Evolutionary conservation across 495 filamentous ascomycete genomes (phyloP), one percentile per base, ranked within the genome.

Genomic region (Trypethelium eluteriae): DNA sequence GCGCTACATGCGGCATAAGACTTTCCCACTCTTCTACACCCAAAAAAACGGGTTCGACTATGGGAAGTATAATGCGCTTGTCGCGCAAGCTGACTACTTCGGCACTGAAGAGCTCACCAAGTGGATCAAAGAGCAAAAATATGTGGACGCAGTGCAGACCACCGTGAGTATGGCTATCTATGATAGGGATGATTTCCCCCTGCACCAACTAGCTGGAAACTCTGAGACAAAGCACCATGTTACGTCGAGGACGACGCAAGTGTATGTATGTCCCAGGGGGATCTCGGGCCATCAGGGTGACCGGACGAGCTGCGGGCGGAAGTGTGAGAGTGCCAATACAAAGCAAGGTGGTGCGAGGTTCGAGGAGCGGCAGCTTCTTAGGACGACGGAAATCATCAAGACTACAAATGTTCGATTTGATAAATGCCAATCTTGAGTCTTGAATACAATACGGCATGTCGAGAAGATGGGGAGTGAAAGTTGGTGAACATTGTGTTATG

Each of bases 1-100:
- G 4, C 70, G 68, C 1, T 81, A 76, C 68, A 68, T 81, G 2
- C 76, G 80, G 0, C 74, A 71, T 18, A 69, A 71, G 3, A 69
- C 68, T 3, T 72, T 75, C 34, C 81, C 81, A 0, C 0, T 81
- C 1, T 79, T 80, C 66, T 82, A 76, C 66, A 70, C 74, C 66
- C 63, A 65, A 16, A 53, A 44, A 25, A 74, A 68, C 12, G 75
- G 75, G 0, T 75, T 77, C 62, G 75, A 83, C 63, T 67, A 73
- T 56, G 68, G 62, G 11, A 46, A 73, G 47, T 81, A 81, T 62
- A 14, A 66, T 2, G 50, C 64, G 34, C 67, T 81, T 0, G 56
- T 77, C 1, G 64, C 64, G 2, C 74, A 79, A 53, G 79, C 79
- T 0, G 69, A 71, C 9, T 78, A 75, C 62, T 78, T 79, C 61